Conservation (phyloP, 139 green algal genomes). For the Micractinium sp. region DNA sequence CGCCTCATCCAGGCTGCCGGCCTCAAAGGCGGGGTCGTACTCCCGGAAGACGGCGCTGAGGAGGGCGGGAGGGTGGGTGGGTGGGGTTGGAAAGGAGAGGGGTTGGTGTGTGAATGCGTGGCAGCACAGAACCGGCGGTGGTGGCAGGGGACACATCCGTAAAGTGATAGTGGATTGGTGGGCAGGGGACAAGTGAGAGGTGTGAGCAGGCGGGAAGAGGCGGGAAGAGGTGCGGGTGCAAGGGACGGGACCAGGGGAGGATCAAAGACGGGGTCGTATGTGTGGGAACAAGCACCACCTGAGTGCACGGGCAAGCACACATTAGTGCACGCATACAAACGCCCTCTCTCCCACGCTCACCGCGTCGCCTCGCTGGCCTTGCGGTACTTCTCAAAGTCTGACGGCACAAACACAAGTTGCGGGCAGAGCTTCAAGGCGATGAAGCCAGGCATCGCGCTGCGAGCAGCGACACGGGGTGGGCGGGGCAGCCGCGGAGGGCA, state of each 20-base stretch:
- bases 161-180: no score
- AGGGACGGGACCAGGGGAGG: no score
- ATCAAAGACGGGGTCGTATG: no score
- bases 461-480: neutral
- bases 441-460: conserved; percentile 62
- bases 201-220: no score
- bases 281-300: neutral
- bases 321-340: neutral
- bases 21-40: conserved; percentile 82
- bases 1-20: conserved; percentile 83
- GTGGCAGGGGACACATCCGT: no score
- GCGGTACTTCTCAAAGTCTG: conserved; percentile 64
- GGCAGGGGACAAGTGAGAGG: no score
- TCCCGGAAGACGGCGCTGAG: conserved; percentile 62
- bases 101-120: neutral
- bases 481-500: neutral
- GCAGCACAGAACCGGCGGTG: neutral
- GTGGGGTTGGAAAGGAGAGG: neutral
- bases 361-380: conserved; percentile 3
- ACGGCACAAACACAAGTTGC: conserved; percentile 75
- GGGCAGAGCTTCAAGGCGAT: conserved; percentile 85
- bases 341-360: neutral
- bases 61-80: neutral
- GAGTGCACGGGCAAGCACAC: neutral
- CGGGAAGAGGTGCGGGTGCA: no score